Conservation (phyloP, 2,329 filamentous ascomycete genomes). For the Epichloe hybrida region DNA sequence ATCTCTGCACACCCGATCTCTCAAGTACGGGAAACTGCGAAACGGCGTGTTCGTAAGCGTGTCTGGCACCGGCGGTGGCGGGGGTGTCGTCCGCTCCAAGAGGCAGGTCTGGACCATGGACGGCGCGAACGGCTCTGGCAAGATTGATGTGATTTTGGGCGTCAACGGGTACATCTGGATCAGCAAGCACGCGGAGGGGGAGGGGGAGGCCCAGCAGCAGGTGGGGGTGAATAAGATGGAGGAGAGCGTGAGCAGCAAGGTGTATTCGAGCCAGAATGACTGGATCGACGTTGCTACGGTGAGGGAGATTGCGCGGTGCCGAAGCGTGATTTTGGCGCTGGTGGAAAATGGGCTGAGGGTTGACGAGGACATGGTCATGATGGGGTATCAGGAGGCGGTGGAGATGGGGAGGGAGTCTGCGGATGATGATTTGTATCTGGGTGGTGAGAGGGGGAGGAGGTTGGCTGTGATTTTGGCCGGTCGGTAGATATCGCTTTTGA, state of each 20-base stretch:
- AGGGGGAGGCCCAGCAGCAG: conserved; percentile 26
- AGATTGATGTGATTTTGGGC: conserved; percentile 75
- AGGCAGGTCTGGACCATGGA: conserved; percentile 81
- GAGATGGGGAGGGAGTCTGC: conserved; percentile 55
- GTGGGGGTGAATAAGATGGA: conserved; percentile 70
- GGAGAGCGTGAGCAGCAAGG: conserved; percentile 69
- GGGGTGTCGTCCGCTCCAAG: conserved; percentile 70
- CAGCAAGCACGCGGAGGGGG: conserved; percentile 61
- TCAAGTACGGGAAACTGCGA: conserved; percentile 90
- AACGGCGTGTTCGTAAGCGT: conserved; percentile 86
- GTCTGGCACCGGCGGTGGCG: conserved; percentile 69
- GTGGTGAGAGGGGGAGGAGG: conserved; percentile 40
- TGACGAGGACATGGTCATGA: conserved; percentile 78
- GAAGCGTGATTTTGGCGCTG: conserved; percentile 68
- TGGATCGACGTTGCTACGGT: conserved; percentile 62
- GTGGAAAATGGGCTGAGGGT: conserved; percentile 73
- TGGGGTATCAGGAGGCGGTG: conserved; percentile 68
- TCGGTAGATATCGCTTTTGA: conserved; percentile 6
- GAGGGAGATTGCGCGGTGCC: conserved; percentile 74
- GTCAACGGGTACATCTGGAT: conserved; percentile 98
- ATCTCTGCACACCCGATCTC: conserved; percentile 72
- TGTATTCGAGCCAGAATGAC: conserved; percentile 95
- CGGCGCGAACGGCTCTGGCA: conserved; percentile 38
- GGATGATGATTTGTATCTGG: conserved; percentile 46
- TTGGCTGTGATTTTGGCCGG: conserved; percentile 28